Evolutionary conservation across 805 yeast species (phyloP).

Genomic region (Lachancea lanzarotensis): DNA sequence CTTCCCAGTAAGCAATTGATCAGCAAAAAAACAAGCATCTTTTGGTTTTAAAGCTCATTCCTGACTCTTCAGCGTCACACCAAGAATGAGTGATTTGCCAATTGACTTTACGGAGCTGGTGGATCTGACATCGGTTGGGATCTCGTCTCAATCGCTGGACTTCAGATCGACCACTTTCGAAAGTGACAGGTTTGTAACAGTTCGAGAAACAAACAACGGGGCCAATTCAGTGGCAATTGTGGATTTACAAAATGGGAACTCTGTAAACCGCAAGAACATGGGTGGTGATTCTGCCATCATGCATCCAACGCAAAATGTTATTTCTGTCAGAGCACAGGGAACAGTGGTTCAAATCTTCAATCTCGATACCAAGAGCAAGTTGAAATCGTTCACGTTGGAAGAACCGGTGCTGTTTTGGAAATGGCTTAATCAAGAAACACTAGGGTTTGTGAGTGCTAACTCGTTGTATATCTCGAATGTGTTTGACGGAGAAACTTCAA

Average conservation of each 20-base stretch:
- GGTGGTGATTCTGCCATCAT: conserved; percentile 95
- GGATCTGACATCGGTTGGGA: conserved; percentile 80
- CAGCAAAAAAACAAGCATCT: not conserved
- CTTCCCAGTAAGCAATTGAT: too few species aligned
- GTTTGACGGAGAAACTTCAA: conserved; percentile 67
- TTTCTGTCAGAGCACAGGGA: conserved; percentile 92
- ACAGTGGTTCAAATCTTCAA: conserved; percentile 93
- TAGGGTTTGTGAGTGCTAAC: conserved; percentile 81
- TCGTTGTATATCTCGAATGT: conserved; percentile 76
- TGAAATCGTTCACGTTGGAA: conserved; percentile 77
- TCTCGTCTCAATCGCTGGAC: conserved; percentile 76
- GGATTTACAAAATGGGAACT: conserved; percentile 72
- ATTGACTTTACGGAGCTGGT: conserved; percentile 94
- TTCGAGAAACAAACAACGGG: conserved; percentile 53
- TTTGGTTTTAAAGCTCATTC: not conserved
- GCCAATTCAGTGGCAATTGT: conserved; percentile 93
- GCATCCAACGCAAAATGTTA: conserved; percentile 86
- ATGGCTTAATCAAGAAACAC: conserved; percentile 68
- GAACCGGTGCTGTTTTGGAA: conserved; percentile 94
- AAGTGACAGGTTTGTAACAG: conserved; percentile 83
- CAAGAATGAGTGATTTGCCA: conserved; percentile 64
- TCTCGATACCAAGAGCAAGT: conserved; percentile 76
- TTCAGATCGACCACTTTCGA: conserved; percentile 93
- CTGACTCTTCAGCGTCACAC: not conserved
- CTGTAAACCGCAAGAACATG: conserved; percentile 85